phyloP scores from a whole-genome alignment of 1,284 basidiomycete species.

The Moniliophthora roreri region DNA sequence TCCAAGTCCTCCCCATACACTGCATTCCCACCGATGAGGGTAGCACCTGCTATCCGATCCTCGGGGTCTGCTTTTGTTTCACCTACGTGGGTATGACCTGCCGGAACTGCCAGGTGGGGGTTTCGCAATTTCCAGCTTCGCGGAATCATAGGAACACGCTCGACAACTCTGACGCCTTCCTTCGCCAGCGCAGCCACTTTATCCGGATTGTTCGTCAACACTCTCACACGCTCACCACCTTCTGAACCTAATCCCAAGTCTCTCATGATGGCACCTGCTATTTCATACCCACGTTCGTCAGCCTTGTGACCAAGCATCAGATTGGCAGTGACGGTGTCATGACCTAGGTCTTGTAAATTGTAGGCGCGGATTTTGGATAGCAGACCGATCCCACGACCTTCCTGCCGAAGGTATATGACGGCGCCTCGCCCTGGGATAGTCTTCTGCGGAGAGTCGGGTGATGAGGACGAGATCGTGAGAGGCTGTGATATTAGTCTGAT shows the following conservation, averaged over 20 bases:
- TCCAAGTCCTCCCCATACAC: constrained; percentile 89
- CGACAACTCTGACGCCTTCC: constrained; percentile 81
- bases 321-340: constrained; percentile 98
- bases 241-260: constrained; percentile 80
- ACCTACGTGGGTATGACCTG: constrained; percentile 9
- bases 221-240: constrained; percentile 60
- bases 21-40: constrained; percentile 81
- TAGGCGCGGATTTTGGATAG: constrained; percentile 97
- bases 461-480: constrained; percentile 44
- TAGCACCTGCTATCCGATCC: constrained; percentile 65
- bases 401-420: constrained; percentile 95
- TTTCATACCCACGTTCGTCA: constrained; percentile 91
- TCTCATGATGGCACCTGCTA: constrained; percentile 87
- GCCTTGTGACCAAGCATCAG: constrained; percentile 93
- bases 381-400: constrained; percentile 97
- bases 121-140: constrained; percentile 76
- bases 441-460: constrained; percentile 28
- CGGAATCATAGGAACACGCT: constrained; percentile 94
- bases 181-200: constrained; percentile 88
- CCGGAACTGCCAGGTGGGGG: constrained; percentile 29
- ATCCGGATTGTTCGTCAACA: constrained; percentile 98
- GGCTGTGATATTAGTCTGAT: constrained; percentile 88
- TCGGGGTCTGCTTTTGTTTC: constrained; percentile 21
- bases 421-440: constrained; percentile 85
- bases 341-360: constrained; percentile 97